Conservation (phyloP, 495 filamentous ascomycete species). For the Penicillium robsamsonii region DNA sequence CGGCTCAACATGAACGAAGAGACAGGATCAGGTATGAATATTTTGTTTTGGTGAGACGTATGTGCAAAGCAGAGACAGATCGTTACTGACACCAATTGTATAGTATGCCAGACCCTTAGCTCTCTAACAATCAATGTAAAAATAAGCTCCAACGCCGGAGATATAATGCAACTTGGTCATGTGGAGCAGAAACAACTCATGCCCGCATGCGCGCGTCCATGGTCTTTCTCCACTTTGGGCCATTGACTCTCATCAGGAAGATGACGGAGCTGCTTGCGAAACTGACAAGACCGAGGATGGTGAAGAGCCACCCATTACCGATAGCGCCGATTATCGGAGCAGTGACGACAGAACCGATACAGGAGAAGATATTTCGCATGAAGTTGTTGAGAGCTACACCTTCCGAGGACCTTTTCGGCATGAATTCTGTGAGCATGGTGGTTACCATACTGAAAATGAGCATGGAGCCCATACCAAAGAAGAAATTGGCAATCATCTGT, state of each 20-base stretch:
- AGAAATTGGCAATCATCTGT: conserved; percentile 76
- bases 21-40: not conserved
- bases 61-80: not conserved
- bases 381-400: conserved; percentile 80
- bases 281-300: conserved; percentile 66
- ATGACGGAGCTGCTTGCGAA: conserved; percentile 56
- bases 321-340: conserved; percentile 77
- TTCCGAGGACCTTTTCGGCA: conserved; percentile 68
- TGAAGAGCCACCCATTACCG: conserved; percentile 88
- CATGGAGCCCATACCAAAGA: conserved; percentile 87
- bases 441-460: conserved; percentile 77
- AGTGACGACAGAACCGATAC: conserved; percentile 70
- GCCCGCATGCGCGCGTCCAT: conserved; percentile 57
- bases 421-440: conserved; percentile 88
- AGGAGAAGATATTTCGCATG: conserved; percentile 82
- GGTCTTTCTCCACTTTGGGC: conserved; percentile 61
- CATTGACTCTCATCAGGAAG: conserved; percentile 63
- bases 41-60: not conserved
- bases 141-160: not conserved
- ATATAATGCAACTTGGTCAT: not conserved
- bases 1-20: not conserved
- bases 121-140: not conserved
- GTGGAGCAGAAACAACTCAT: conserved; percentile 18
- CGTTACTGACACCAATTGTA: not conserved
- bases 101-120: not conserved